Percentiles rank a stretch among this genome's conserved stretches.
Conservation (phyloP, 148 eudicot genomes). For the Tetragonia tetragonoides region DNA sequence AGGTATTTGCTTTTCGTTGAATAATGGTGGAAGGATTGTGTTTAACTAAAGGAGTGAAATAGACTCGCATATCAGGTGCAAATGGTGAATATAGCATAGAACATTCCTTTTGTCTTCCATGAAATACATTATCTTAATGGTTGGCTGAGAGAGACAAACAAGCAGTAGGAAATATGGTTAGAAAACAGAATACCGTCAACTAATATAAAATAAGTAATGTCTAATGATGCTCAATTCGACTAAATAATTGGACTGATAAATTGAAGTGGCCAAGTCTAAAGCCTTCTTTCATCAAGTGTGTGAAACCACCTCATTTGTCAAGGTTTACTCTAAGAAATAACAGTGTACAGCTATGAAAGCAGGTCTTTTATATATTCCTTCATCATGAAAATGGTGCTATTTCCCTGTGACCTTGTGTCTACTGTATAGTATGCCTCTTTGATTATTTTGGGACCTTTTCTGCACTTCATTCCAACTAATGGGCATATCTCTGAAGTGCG, state of each 20-base stretch:
- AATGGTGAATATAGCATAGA: not conserved
- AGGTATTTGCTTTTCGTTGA: not conserved
- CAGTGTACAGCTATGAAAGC: not conserved
- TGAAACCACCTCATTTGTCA: not conserved
- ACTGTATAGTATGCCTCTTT: not conserved
- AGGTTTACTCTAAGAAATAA: not conserved
- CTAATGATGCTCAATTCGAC: too few species aligned
- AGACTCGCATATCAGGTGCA: not conserved
- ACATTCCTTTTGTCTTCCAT: not conserved
- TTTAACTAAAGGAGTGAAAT: not conserved
- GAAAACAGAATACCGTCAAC: too few species aligned
- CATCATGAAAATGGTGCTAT: not conserved
- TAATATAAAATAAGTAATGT: too few species aligned
- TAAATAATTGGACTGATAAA: too few species aligned
- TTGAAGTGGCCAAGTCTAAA: not conserved
- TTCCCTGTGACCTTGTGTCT: not conserved
- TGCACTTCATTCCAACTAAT: not conserved
- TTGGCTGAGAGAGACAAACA: not conserved
- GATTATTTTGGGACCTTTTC: not conserved
- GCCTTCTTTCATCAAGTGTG: not conserved
- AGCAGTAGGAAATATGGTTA: not conserved
- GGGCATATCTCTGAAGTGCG: not conserved
- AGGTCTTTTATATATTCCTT: not conserved
- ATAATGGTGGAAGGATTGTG: not conserved
- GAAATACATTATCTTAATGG: too few species aligned